Conservation (phyloP, 2,329 filamentous ascomycete species). For the Lasiodiplodia sp. region DNA sequence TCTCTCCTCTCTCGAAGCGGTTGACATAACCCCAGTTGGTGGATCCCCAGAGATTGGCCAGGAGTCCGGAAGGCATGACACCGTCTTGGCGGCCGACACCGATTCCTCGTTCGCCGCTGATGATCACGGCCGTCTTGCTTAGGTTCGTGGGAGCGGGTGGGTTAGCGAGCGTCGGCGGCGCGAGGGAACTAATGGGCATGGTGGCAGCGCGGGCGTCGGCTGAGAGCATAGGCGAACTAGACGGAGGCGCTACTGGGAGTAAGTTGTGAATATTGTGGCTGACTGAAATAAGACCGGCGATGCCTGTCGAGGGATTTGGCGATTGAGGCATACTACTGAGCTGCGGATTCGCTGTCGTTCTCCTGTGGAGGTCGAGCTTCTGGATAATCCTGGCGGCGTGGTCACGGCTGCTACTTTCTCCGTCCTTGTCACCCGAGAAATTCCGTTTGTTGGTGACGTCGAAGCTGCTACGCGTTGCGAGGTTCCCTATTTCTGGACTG, state of each 20-base stretch:
- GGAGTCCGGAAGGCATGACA: slow-evolving; percentile 80
- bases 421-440: slow-evolving; percentile 65
- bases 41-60: slow-evolving; percentile 95
- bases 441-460: slow-evolving; percentile 67
- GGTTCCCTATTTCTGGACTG: slow-evolving; percentile 50
- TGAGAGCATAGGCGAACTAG: slow-evolving; percentile 39
- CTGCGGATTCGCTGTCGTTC: slow-evolving; percentile 67
- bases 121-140: slow-evolving; percentile 82
- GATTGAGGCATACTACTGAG: slow-evolving; percentile 41
- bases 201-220: slow-evolving; percentile 47
- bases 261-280: slow-evolving; percentile 53
- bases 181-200: slow-evolving; percentile 69
- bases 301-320: slow-evolving; percentile 60
- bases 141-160: slow-evolving; percentile 84
- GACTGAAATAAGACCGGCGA: slow-evolving; percentile 84
- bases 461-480: slow-evolving; percentile 71
- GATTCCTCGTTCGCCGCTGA: slow-evolving; percentile 78
- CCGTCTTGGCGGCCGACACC: slow-evolving; percentile 68
- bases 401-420: slow-evolving; percentile 76
- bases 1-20: slow-evolving; percentile 64
- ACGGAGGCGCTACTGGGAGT: slow-evolving; percentile 25
- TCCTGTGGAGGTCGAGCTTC: slow-evolving; percentile 88
- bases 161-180: slow-evolving; percentile 81
- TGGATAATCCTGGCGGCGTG: slow-evolving; percentile 90
- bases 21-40: slow-evolving; percentile 79